Evolutionary conservation across 257 asterid genomes (phyloP), one percentile per base, ranked within the genome.

Genomic region (Plantago ovata): DNA sequence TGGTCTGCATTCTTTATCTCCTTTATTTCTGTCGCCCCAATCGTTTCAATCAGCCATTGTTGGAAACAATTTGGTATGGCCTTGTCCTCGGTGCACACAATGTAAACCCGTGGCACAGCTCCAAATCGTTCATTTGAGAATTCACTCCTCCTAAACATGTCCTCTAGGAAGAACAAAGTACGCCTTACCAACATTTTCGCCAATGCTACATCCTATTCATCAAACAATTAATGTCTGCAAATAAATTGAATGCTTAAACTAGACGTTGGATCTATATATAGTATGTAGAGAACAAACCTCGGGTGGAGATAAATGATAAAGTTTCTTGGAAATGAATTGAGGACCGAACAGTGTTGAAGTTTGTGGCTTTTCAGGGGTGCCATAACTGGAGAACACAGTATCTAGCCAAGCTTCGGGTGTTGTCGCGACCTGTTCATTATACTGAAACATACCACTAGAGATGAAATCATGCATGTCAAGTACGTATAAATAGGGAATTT

Each of bases 131-230:
- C 57, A 14, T 70, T 32, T 1, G 78, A 64, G 38, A 84, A 82
- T 13, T 66, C 38, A 9, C 69, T 60, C 44, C 22, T 64, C 38
- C 69, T 71, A 0, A 76, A 67, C 42, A 81, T 43, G 39, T 77
- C 83, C 22, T 63, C 78, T 0, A 13, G 0, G 20, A 84, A 74
- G 12, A 70, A 22, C 33, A 79, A 72, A 47, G 67, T 54, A 39
- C 79, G 72, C 77, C 94, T 79, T 38, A 65, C 0, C 75, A 82
- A 68, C 56, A 47, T 46, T 3, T 19, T 69, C 47, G 67, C 90
- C 67, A 84, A 58, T 22, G 72, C 72, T 60, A 75, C 40, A 38
- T 79, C 94, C 94, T 84, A 57, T n/a, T n/a, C n/a, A n/a, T n/a
- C n/a, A n/a, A n/a, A n/a, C n/a, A n/a, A n/a, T n/a, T n/a, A n/a